These are phyloP conservation scores for Aureobasidium sp. DNA, from an alignment of 2,329 filamentous ascomycete genomes.

Conservation along the genomic window DNA sequence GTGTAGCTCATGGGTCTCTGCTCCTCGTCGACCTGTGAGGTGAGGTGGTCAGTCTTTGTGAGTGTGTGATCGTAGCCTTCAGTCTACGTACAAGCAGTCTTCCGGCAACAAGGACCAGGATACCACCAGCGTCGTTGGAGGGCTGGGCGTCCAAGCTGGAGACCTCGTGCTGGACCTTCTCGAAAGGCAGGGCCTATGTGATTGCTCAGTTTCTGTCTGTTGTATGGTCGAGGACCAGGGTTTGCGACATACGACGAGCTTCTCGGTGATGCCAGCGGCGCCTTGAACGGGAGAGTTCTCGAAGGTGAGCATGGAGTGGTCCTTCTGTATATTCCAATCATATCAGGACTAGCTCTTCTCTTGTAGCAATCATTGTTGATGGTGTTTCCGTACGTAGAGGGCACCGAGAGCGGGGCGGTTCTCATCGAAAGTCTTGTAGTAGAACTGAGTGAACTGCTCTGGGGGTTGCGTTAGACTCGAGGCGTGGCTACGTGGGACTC, in stretches of 20 bases:
- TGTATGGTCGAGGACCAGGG: neutral
- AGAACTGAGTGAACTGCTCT: constrained; percentile 86
- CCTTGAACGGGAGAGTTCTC: constrained; percentile 64
- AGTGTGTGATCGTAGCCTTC: neutral
- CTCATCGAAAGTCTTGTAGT: constrained; percentile 79
- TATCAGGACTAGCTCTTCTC: neutral
- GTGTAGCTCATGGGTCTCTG: constrained; percentile 83
- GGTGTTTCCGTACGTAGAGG: constrained; percentile 65
- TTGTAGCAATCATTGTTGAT: constrained; percentile 11
- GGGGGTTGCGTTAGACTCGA: neutral
- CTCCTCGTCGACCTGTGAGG: constrained; percentile 70
- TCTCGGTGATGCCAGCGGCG: constrained; percentile 59
- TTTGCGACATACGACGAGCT: constrained; percentile 58
- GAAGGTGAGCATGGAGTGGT: constrained; percentile 88
- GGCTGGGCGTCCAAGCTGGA: constrained; percentile 78
- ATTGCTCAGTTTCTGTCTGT: neutral
- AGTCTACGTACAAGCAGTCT: constrained; percentile 60
- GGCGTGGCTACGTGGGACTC: neutral
- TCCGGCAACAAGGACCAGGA: constrained; percentile 84
- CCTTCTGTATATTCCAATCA: constrained; percentile 47
- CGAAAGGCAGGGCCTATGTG: constrained; percentile 63
- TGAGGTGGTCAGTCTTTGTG: neutral
- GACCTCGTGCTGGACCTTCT: constrained; percentile 70
- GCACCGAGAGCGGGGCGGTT: constrained; percentile 55
- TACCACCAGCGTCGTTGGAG: constrained; percentile 54